Percentiles rank a stretch among this genome's conserved stretches.
phyloP scores from a whole-genome alignment of 1,284 basidiomycete genomes.

The Pisolithus thermaeus region DNA sequence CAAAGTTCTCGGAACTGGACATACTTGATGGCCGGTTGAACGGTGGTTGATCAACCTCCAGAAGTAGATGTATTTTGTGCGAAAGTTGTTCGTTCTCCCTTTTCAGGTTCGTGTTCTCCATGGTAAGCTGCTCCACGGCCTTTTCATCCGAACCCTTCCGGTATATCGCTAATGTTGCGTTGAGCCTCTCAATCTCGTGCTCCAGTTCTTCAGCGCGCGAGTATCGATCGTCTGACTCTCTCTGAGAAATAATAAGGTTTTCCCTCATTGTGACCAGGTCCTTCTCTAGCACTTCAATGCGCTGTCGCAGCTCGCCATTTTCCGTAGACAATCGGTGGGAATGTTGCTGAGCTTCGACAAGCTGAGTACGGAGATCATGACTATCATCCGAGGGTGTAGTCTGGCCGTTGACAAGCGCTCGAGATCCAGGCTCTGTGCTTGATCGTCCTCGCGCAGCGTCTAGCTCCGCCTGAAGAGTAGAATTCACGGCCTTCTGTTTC shows the following conservation, averaged over 20 bases:
- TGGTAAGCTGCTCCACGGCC: constrained; percentile 67
- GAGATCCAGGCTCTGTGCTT: constrained; percentile 50
- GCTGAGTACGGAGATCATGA: constrained; percentile 62
- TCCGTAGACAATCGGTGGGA: constrained; percentile 62
- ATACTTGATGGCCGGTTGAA: constrained; percentile 66
- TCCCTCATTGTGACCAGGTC: constrained; percentile 71
- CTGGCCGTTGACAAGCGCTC: constrained; percentile 70
- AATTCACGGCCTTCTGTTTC: constrained; percentile 82
- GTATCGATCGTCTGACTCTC: constrained; percentile 70
- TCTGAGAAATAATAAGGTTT: constrained; percentile 64
- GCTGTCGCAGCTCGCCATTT: constrained; percentile 71
- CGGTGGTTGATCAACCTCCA: constrained; percentile 75
- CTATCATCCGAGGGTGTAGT: constrained; percentile 72
- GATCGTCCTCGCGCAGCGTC: constrained; percentile 58
- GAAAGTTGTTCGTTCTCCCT: constrained; percentile 81
- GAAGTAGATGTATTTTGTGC: constrained; percentile 80
- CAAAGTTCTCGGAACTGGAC: constrained; percentile 80
- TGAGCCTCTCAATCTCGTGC: constrained; percentile 73
- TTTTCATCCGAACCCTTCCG: constrained; percentile 70
- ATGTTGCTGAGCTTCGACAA: constrained; percentile 68
- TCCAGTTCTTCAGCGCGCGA: constrained; percentile 75
- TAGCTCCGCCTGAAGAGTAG: constrained; percentile 74
- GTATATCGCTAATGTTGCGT: constrained; percentile 69
- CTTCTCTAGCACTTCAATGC: constrained; percentile 69
- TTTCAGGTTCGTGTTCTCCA: constrained; percentile 70